These are phyloP conservation scores for Talaromyces sp. DNA, from an alignment of 2,329 filamentous ascomycete species.

Conservation along the genomic window DNA sequence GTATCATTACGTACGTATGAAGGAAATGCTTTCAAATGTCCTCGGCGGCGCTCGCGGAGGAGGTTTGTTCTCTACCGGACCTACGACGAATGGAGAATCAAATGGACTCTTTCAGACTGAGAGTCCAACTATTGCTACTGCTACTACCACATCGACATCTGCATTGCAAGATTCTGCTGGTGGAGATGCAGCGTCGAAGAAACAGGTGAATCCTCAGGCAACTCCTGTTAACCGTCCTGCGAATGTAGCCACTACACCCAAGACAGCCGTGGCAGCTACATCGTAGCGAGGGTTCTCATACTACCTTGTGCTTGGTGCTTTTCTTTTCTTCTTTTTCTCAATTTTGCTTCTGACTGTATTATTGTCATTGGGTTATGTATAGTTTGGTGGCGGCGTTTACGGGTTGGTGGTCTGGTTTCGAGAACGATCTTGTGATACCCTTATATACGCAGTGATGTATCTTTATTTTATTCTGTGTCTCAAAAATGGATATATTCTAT, in stretches of 20 bases:
- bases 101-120: conserved; percentile 33
- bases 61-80: conserved; percentile 41
- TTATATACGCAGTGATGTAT: conserved; percentile 12
- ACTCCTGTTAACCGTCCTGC: conserved; percentile 10
- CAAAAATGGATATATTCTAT: not conserved
- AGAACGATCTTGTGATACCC: conserved; percentile 31
- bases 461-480: not conserved
- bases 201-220: conserved; percentile 18
- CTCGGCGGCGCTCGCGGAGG: conserved; percentile 48
- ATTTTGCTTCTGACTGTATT: not conserved
- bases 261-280: conserved; percentile 19
- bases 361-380: not conserved
- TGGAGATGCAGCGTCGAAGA: conserved; percentile 21
- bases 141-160: conserved; percentile 15
- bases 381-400: conserved; percentile 7
- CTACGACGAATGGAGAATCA: conserved; percentile 26
- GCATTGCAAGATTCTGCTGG: conserved; percentile 19
- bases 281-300: conserved; percentile 3
- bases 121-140: conserved; percentile 21
- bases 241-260: conserved; percentile 14
- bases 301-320: not conserved
- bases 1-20: conserved; percentile 59
- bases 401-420: conserved; percentile 7
- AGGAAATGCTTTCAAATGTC: conserved; percentile 57
- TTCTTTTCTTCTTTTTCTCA: not conserved